phyloP scores from a whole-genome alignment of 1,284 basidiomycete species.

The Hypsizygus ulmarius region DNA sequence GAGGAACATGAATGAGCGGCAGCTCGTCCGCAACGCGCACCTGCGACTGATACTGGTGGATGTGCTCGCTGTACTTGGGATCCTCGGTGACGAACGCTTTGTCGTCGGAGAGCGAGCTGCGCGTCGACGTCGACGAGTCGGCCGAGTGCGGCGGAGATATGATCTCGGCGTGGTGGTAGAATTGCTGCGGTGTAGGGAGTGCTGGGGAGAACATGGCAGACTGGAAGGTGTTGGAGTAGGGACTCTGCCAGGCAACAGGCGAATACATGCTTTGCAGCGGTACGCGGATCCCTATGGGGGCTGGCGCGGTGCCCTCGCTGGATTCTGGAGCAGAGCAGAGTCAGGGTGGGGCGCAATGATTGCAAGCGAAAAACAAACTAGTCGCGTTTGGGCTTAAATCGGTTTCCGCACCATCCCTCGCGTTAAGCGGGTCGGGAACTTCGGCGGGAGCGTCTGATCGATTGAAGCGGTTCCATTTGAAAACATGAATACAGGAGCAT shows the following conservation, averaged over 20 bases:
- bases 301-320: too few relatives aligned
- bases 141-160: conserved; percentile 11
- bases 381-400: conserved; percentile 4
- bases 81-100: conserved; percentile 33
- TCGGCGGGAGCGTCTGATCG: conserved; percentile 2
- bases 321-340: not conserved
- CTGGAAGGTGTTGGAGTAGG: conserved; percentile 1
- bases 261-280: conserved; percentile 10
- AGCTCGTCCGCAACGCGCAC: conserved; percentile 32
- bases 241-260: conserved; percentile 7
- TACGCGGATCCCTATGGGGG: not conserved
- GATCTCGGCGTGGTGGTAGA: conserved; percentile 7
- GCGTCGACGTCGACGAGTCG: conserved; percentile 26
- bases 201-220: conserved; percentile 10
- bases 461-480: conserved; percentile 3
- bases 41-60: conserved; percentile 38
- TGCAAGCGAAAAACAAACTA: not conserved
- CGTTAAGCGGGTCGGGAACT: not conserved
- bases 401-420: not conserved
- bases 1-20: conserved; percentile 32
- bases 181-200: conserved; percentile 7
- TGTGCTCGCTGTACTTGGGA: conserved; percentile 37
- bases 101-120: conserved; percentile 33
- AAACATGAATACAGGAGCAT: not conserved
- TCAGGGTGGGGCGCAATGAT: not conserved